Evolutionary conservation across 164 flowering plant species (phyloP).

Genomic region (Brasenia schreberi): DNA sequence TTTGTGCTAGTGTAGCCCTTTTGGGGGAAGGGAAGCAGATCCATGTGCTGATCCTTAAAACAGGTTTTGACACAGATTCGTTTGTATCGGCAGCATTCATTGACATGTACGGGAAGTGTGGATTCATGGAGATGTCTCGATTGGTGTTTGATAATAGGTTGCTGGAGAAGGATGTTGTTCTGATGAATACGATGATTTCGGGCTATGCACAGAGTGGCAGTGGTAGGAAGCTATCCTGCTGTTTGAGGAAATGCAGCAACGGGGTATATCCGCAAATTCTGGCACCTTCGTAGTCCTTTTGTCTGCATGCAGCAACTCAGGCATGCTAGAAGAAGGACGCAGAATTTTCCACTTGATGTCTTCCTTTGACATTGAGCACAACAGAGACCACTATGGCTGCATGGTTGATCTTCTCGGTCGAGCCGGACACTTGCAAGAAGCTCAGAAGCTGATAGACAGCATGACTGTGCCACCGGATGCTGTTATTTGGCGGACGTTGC

Average conservation of each 20-base stretch:
- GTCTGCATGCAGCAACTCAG: slow-evolving; percentile 38
- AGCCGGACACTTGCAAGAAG: slow-evolving; percentile 37
- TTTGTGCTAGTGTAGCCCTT: slow-evolving; percentile 38
- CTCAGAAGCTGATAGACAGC: slow-evolving; percentile 20
- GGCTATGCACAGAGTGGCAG: slow-evolving; percentile 32
- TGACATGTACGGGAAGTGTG: slow-evolving; percentile 43
- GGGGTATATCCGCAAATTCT: slow-evolving; percentile 22
- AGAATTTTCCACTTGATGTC: slow-evolving; percentile 15
- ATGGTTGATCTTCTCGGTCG: slow-evolving; percentile 47
- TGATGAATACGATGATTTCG: slow-evolving; percentile 35
- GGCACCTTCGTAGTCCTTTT: slow-evolving; percentile 27
- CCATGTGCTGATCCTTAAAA: slow-evolving; percentile 23
- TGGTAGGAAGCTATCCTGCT: slow-evolving; percentile 32
- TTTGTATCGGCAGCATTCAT: slow-evolving; percentile 30
- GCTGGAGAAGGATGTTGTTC: slow-evolving; percentile 20
- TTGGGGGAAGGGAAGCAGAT: slow-evolving; percentile 31
- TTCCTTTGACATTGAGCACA: slow-evolving; percentile 15
- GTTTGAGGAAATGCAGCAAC: slow-evolving; percentile 21
- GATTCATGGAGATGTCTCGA: slow-evolving; percentile 24
- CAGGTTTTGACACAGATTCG: slow-evolving; percentile 18
- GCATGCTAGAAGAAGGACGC: slow-evolving; percentile 37
- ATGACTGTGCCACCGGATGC: slow-evolving; percentile 26
- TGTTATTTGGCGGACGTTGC: slow-evolving; percentile 37
- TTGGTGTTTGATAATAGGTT: slow-evolving; percentile 20
- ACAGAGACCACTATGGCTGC: slow-evolving; percentile 35